Evolutionary conservation across 2,329 filamentous ascomycete genomes (phyloP).

Genomic region (Pseudocercospora cruenta): DNA sequence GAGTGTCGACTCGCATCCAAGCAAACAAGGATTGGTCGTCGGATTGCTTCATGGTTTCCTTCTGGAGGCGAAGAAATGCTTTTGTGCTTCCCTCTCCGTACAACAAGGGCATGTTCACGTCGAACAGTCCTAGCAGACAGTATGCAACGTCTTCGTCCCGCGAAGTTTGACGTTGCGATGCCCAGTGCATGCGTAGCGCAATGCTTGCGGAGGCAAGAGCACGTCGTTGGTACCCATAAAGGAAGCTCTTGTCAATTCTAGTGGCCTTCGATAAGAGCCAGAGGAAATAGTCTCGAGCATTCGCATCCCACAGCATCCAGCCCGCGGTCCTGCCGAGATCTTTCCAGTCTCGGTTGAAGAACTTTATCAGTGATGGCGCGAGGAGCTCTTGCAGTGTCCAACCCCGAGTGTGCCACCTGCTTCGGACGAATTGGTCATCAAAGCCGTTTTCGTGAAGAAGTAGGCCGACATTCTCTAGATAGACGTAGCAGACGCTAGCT

Average conservation of each 20-base stretch:
- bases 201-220: conserved; percentile 14
- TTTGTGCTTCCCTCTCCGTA: conserved; percentile 43
- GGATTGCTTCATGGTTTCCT: conserved; percentile 28
- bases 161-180: conserved; percentile 20
- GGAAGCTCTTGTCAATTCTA: background rate
- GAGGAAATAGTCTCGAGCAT: background rate
- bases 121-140: conserved; percentile 50
- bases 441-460: background rate
- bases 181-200: conserved; percentile 29
- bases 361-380: conserved; percentile 11
- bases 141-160: conserved; percentile 50
- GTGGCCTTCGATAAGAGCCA: background rate
- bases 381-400: conserved; percentile 21
- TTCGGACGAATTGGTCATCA: background rate
- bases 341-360: conserved; percentile 17
- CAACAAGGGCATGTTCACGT: conserved; percentile 49
- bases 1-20: background rate
- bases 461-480: conserved; percentile 18
- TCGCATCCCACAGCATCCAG: background rate
- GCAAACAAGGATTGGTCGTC: conserved; percentile 14
- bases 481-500: conserved; percentile 26
- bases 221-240: background rate
- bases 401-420: conserved; percentile 12
- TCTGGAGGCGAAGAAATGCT: conserved; percentile 44
- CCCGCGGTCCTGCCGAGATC: conserved; percentile 12